These are phyloP conservation scores for Domatiomyces catenatus DNA, from an alignment of 2,329 filamentous ascomycete species.

Conservation along the genomic window DNA sequence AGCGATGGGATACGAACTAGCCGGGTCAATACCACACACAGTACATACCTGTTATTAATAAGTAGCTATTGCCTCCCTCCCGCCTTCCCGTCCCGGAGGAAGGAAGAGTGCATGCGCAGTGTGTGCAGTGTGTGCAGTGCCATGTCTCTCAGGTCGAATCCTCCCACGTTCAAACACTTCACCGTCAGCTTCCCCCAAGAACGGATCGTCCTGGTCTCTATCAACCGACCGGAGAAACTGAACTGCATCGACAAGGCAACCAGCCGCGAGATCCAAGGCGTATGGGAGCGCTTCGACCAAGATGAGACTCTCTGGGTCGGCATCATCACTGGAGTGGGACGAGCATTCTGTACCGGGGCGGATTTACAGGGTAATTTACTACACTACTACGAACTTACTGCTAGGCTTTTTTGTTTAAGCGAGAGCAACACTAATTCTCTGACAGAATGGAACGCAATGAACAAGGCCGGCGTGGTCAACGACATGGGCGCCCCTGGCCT, in stretches of 20 bases:
- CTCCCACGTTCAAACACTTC: conserved; percentile 1
- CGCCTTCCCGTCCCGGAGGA: no score
- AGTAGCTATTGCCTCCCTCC: no score
- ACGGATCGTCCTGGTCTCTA: conserved; percentile 32
- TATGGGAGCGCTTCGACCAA: conserved; percentile 31
- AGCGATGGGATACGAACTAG: background rate
- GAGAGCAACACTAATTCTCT: background rate
- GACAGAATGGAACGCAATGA: conserved; percentile 10
- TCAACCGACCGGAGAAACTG: conserved; percentile 27
- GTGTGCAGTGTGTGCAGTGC: no score
- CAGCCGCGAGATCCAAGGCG: conserved; percentile 25
- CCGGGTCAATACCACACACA: no score
- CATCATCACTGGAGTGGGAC: conserved; percentile 27
- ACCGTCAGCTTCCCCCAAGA: conserved; percentile 28
- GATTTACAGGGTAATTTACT: conserved; percentile 33
- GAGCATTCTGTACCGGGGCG: conserved; percentile 30
- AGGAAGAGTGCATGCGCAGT: no score
- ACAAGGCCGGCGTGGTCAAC: conserved; percentile 12
- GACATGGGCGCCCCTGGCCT: conserved; percentile 19
- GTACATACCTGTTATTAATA: conserved; percentile 3
- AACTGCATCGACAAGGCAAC: conserved; percentile 30
- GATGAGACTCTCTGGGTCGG: conserved; percentile 28
- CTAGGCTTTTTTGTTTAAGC: no score
- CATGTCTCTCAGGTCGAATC: conserved; percentile 19
- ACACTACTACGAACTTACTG: no score